Evolutionary conservation across 768 basidiomycete species (phyloP), one percentile per base, ranked within the genome.

Genomic region (Clathrus columnatus): DNA sequence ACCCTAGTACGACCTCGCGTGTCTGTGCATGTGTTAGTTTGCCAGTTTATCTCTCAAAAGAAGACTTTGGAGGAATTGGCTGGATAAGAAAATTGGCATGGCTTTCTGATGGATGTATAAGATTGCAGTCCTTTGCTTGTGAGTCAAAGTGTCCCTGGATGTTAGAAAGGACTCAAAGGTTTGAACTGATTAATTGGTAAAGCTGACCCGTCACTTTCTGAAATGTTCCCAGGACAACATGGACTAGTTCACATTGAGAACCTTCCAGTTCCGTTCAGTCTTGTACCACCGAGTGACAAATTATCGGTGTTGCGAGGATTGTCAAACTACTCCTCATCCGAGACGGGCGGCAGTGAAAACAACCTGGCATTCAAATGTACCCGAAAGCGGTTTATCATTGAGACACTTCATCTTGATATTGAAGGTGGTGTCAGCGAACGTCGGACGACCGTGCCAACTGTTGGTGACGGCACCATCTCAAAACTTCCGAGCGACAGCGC

Each of bases 361-460:
- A 97, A 98, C 63, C 76, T 99, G 7, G 92, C 87, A 11, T 99
- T 98, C 77, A 88, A 85, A 66, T 87, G 90, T 64, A 96, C 85
- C 63, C 75, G 94, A 62, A 91, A 88, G 65, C 74, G 91, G 49
- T 75, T 97, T 55, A 72, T 94, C 20, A 81, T 98, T 61, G 95
- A 97, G 72, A 97, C 92, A 23, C 72, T 97, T 57, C 91, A 95
- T 69, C 73, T 95, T 23, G 85, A 87, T 65, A 73, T 89, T 32
- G 88, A 93, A 67, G 86, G 91, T n/a, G 87, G 91, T 16, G 81
- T 91, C 24, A 75, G 79, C 11, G 87, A 88, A 66, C 75, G 89
- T 48, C 78, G 84, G 59, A 90, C 86, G 8, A 80, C 72, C 5
- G 67, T 59, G 7, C 21, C 51, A 18, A 56, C 47, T 7, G 50